Evolutionary conservation across 2,329 filamentous ascomycete genomes (phyloP), one percentile per base, ranked within the genome.

Genomic region (Verticillium nubilum): DNA sequence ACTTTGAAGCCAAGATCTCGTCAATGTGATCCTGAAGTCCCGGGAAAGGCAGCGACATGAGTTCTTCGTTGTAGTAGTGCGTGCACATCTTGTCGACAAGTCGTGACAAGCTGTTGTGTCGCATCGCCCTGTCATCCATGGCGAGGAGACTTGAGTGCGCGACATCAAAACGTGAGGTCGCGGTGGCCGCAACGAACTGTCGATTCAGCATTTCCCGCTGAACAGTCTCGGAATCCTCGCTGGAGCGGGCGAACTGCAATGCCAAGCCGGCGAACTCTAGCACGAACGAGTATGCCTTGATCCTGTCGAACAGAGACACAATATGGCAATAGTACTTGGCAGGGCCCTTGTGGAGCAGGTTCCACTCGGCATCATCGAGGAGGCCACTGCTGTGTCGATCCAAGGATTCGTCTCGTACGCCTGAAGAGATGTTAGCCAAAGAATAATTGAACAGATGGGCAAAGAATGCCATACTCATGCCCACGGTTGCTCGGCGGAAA

Each of bases 251-350:
- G 62, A 90, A 89, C 67, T 91, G 87, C 50, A 96, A 78, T 5
- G 90, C 87, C 26, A 93, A 78, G 42, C 86, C 84, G 42, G 91
- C 87, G 77, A 97, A 97, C 65, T 96, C 91, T 5, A 92, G 84
- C 47, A 96, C 91, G 67, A 89, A 90, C 1, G 90, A 89, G 72
- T 90, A 91, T 0, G 88, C 86, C 65, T 88, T 89, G 52, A 86
- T 83, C 66, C 84, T 85, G 70, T 97, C 93, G 69, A 90, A 98
- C 1, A 99, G 80, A 23, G 86, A 82, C 13, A 93, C 84, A 56
- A 98, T 84, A 71, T 99, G 95, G 50, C 88, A 86, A 72, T 96
- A 96, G 75, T 97, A 99, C 63, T 85, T 87, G 5, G 91, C 84
- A 47, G 93, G 80, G 1, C 94, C 95, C 59, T 85, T 85, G 69